Evolutionary conservation across 2,329 filamentous ascomycete species (phyloP), one percentile per base, ranked within the genome.

Genomic region (Tolypocladium tundrense): DNA sequence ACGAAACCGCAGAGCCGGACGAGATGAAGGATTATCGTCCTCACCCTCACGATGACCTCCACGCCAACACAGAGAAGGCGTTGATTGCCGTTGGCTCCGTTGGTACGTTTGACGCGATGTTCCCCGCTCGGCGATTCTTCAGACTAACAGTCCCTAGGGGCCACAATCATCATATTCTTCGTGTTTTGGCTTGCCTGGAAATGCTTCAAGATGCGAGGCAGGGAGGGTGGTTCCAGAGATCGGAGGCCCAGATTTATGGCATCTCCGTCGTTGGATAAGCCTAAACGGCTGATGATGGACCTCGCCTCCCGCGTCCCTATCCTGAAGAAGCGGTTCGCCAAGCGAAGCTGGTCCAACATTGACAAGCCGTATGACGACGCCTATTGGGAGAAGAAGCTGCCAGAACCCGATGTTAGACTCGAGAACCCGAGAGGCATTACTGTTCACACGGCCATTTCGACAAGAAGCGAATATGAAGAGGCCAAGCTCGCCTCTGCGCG

Each of bases 111-210:
- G 43, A 40, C 3, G 9, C 14, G 8, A 21, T 16, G 4, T 10
- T 45, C 45, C 27, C 16, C 24, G 16, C 27, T 33, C 16, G 19
- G 45, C 14, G 7, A 27, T 2, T 33, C 14, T 9, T 8, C 19
- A 33, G 14, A 50, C 45, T 53, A 43, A 58, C 51, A 31, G 14
- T n/a, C 9, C 6, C 24, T 21, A 66, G 79, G 75, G 35, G 72
- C 70, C 7, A 77, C 79, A 54, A 73, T 80, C 24, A 64, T 78
- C 35, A 59, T 78, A 10, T 76, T 72, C 56, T 76, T 78, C 59
- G 58, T 79, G 31, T 63, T 64, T 9, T 81, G 76, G 77, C 67
- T 79, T 31, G 64, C 75, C 6, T 79, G 73, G 68, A 71, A 74
- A n/a, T 55, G 45, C n/a, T 67, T 51, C 39, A 63, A 57, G 41